Conservation (phyloP, 257 asterid genomes). For the Eustoma russellianum region DNA sequence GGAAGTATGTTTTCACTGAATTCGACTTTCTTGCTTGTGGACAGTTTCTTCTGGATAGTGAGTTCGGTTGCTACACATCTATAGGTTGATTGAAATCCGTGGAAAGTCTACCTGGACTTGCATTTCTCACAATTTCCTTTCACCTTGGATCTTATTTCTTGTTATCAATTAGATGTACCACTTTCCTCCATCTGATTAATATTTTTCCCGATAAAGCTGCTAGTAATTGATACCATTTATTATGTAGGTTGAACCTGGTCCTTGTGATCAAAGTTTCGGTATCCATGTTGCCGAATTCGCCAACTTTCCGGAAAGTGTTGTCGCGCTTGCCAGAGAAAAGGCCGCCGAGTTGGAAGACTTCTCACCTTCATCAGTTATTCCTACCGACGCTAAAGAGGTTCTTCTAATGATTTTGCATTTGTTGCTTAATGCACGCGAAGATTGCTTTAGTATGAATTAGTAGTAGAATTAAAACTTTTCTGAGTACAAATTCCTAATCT, state of each 20-base stretch:
- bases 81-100: too few relatives aligned
- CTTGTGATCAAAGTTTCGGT: conserved; percentile 99
- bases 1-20: too few relatives aligned
- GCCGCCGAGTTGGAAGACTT: conserved; percentile 96
- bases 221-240: neutral
- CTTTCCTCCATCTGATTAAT: neutral
- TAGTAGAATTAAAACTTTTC: too few relatives aligned
- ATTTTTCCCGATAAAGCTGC: conserved; percentile 7
- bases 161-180: neutral
- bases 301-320: conserved; percentile 86
- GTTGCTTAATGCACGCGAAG: too few relatives aligned
- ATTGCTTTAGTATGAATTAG: too few relatives aligned
- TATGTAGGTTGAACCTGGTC: conserved; percentile 84
- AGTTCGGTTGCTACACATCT: too few relatives aligned
- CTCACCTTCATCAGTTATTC: conserved; percentile 39
- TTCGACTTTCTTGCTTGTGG: too few relatives aligned
- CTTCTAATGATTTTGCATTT: neutral
- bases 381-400: conserved; percentile 44
- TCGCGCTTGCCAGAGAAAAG: conserved; percentile 86
- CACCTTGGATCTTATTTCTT: neutral
- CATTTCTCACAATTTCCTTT: too few relatives aligned
- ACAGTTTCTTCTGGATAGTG: too few relatives aligned
- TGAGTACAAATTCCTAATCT: too few relatives aligned
- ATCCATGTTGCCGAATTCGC: conserved; percentile 99
- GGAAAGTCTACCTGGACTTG: too few relatives aligned